Conservation (phyloP, 306 rosid genomes). For the Trifolium repens region DNA sequence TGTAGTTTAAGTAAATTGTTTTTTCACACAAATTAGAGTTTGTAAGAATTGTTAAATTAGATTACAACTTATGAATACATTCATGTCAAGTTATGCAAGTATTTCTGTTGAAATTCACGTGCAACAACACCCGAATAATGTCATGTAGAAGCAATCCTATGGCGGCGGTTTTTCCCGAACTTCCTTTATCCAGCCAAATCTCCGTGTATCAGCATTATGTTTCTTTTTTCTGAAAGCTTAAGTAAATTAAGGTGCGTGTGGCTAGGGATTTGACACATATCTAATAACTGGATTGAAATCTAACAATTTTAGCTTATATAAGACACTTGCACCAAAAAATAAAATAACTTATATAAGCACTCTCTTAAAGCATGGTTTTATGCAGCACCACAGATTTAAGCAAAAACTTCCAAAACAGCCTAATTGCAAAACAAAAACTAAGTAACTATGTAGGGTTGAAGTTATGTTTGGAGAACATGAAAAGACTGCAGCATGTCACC, state of each 20-base stretch:
- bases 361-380: background rate
- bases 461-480: background rate
- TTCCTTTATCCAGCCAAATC: slow-evolving; percentile 9
- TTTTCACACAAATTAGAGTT: background rate
- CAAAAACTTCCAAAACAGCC: background rate
- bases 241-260: background rate
- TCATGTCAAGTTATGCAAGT: background rate
- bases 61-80: background rate
- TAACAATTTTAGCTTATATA: background rate
- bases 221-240: background rate
- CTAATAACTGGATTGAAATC: background rate
- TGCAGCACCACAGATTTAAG: background rate
- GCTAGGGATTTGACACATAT: background rate
- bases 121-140: background rate
- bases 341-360: background rate
- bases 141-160: background rate
- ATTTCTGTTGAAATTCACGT: slow-evolving; percentile 16
- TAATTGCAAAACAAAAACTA: background rate
- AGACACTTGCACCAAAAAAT: background rate
- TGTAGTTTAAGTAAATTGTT: background rate
- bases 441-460: background rate
- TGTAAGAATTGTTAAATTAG: background rate
- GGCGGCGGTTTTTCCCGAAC: background rate
- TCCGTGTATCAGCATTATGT: background rate
- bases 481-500: background rate